These are phyloP conservation scores for Thalassiosira livingstoniorum DNA, from an alignment of 352 stramenopile species.

Conservation along the genomic window DNA sequence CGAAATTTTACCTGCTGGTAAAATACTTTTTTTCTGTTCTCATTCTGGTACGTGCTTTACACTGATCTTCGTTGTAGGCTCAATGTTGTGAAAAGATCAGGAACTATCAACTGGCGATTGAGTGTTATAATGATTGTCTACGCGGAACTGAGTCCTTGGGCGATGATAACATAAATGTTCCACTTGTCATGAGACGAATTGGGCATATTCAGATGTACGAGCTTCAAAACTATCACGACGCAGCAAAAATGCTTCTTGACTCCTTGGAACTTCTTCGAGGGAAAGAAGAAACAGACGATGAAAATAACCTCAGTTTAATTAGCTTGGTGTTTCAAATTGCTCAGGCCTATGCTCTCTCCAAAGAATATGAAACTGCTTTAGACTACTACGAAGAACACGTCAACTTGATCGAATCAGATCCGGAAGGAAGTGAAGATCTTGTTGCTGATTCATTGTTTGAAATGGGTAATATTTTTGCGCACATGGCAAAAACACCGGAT, in stretches of 20 bases:
- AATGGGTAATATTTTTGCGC: slow-evolving; percentile 56
- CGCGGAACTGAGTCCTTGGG: slow-evolving; percentile 37
- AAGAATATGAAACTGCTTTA: slow-evolving; percentile 61
- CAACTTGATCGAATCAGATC: slow-evolving; percentile 40
- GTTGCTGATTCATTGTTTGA: slow-evolving; percentile 56
- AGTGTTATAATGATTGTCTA: slow-evolving; percentile 66
- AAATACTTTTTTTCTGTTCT: neutral
- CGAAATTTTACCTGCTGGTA: slow-evolving; percentile 11
- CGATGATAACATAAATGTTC: slow-evolving; percentile 34
- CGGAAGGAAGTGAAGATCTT: slow-evolving; percentile 47
- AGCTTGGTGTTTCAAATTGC: slow-evolving; percentile 56
- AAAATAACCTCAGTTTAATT: slow-evolving; percentile 46
- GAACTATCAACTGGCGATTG: slow-evolving; percentile 60
- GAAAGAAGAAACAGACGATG: slow-evolving; percentile 37
- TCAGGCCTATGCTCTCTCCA: slow-evolving; percentile 46
- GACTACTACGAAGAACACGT: slow-evolving; percentile 67
- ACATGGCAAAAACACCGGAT: slow-evolving; percentile 44
- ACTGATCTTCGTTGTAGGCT: slow-evolving; percentile 30
- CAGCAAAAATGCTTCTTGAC: slow-evolving; percentile 60
- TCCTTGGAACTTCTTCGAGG: slow-evolving; percentile 58
- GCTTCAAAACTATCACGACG: slow-evolving; percentile 54
- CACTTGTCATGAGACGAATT: slow-evolving; percentile 53
- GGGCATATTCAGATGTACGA: slow-evolving; percentile 61
- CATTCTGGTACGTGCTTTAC: neutral
- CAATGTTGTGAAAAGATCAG: slow-evolving; percentile 45